phyloP scores from a whole-genome alignment of 192 early-diverging fungal genomes.

The Lunasporangiospora selenospora region DNA sequence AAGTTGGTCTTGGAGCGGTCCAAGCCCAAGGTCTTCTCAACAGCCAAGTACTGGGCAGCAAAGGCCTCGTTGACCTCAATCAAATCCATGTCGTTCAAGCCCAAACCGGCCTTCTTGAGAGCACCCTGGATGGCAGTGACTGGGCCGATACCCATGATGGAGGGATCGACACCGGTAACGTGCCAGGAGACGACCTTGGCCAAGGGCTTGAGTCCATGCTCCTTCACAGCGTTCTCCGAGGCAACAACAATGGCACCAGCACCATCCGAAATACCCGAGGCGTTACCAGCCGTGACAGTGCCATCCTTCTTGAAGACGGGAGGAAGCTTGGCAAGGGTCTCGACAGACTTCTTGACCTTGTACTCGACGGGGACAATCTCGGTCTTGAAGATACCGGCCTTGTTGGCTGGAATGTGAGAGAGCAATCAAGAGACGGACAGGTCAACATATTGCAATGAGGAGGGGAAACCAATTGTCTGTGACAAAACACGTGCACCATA shows the following conservation, averaged over 20 bases:
- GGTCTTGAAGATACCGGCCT: conserved; percentile 74
- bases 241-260: conserved; percentile 89
- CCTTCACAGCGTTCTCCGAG: conserved; percentile 82
- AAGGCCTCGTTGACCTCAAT: conserved; percentile 99
- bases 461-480: not conserved
- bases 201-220: conserved; percentile 81
- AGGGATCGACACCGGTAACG: conserved; percentile 89
- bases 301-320: conserved; percentile 94
- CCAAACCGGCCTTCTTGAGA: conserved; percentile 79
- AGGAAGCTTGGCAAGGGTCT: conserved; percentile 76
- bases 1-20: conserved; percentile 81
- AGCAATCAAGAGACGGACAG: not conserved
- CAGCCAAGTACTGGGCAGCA: conserved; percentile 89
- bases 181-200: conserved; percentile 87
- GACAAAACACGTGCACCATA: too few relatives aligned
- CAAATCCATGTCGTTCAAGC: conserved; percentile 85
- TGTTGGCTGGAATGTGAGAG: conserved; percentile 55
- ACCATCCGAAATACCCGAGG: conserved; percentile 95
- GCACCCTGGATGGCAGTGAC: conserved; percentile 89
- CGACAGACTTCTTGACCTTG: conserved; percentile 77
- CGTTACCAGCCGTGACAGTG: conserved; percentile 92
- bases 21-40: conserved; percentile 87
- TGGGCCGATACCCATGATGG: conserved; percentile 97
- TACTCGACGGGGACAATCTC: conserved; percentile 89
- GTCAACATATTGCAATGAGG: not conserved